phyloP scores from a whole-genome alignment of 73 alveolate genomes.

The Durusdinium trenchii region DNA sequence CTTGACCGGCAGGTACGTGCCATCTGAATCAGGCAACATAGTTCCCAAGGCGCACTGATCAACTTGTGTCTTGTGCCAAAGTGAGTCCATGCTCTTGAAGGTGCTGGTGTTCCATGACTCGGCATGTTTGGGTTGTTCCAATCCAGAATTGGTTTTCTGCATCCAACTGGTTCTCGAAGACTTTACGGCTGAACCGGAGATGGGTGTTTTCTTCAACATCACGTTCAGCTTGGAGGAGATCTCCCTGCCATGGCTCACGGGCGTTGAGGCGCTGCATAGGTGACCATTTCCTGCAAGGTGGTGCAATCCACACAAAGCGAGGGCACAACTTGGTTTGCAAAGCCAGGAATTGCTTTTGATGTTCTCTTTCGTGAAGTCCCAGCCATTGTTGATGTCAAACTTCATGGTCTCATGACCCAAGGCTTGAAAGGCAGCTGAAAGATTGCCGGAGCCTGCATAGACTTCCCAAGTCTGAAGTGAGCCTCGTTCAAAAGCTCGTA shows the following conservation, averaged over 20 bases:
- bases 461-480: too few relatives aligned
- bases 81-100: not conserved
- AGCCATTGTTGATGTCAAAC: too few relatives aligned
- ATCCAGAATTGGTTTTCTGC: too few relatives aligned
- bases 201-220: not conserved
- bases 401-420: too few relatives aligned
- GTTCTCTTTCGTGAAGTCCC: too few relatives aligned
- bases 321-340: too few relatives aligned
- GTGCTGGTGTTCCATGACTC: not conserved
- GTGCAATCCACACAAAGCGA: not conserved
- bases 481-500: too few relatives aligned
- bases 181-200: not conserved
- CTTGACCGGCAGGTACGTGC: not conserved
- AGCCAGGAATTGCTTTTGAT: too few relatives aligned
- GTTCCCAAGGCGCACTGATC: slow-evolving; percentile 20
- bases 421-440: too few relatives aligned
- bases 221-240: not conserved
- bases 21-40: not conserved
- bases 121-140: not conserved
- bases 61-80: not conserved
- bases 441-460: too few relatives aligned
- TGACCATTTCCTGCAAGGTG: not conserved
- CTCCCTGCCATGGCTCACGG: not conserved
- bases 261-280: not conserved
- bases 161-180: not conserved